A percentile compares a stretch with the other conserved stretches of the same genome.
These are phyloP conservation scores for Nitzschia palea DNA, from an alignment of 108 stramenopile genomes.

Conservation along the genomic window DNA sequence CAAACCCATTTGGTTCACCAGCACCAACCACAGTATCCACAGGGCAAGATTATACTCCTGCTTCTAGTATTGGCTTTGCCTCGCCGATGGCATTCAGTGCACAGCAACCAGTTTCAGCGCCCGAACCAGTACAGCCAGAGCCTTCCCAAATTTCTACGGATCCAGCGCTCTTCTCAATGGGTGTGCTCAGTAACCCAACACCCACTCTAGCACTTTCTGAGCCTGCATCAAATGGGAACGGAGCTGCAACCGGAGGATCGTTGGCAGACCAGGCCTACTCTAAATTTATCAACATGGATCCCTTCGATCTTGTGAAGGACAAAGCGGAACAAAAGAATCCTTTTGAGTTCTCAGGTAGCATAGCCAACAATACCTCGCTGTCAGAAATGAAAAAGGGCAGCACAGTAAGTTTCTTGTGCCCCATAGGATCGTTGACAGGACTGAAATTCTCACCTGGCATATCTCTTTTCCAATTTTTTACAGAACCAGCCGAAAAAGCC, in stretches of 20 bases:
- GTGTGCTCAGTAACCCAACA: conserved; percentile 43
- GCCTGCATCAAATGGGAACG: conserved; percentile 18
- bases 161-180: conserved; percentile 43
- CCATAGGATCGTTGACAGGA: conserved; percentile 37
- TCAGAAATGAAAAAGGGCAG: conserved; percentile 73
- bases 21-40: conserved; percentile 22
- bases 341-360: conserved; percentile 39
- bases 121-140: conserved; percentile 3
- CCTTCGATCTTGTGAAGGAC: conserved; percentile 52
- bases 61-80: conserved; percentile 39
- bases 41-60: conserved; percentile 17
- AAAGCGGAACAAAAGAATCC: conserved; percentile 49
- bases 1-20: conserved; percentile 26
- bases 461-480: conserved; percentile 17
- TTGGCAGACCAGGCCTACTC: conserved; percentile 64
- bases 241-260: conserved; percentile 41
- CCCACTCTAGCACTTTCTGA: conserved; percentile 23
- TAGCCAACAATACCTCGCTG: conserved; percentile 44
- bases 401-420: conserved; percentile 12
- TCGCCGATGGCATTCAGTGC: conserved; percentile 28
- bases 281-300: conserved; percentile 60
- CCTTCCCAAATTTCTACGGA: conserved; percentile 20
- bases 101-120: conserved; percentile 13
- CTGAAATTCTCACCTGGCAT: too few species aligned
- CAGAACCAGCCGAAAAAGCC: conserved; percentile 51